Percentiles rank a stretch among this genome's conserved stretches.
phyloP scores from a whole-genome alignment of 2,329 filamentous ascomycete species.

The Xylariaceae sp. region DNA sequence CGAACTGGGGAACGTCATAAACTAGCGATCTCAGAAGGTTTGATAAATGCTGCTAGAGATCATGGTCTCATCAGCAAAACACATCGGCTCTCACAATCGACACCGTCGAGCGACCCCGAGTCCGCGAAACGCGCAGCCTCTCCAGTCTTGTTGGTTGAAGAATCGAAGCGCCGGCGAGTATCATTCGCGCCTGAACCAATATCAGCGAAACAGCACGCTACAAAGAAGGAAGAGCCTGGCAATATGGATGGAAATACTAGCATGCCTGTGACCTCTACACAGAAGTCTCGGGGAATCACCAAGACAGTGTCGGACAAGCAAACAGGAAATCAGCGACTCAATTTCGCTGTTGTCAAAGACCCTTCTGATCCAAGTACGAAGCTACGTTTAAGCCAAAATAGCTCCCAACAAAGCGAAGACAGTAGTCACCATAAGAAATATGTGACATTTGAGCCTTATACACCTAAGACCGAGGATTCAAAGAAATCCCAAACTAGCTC shows the following conservation, averaged over 20 bases:
- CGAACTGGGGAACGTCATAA: conserved; percentile 31
- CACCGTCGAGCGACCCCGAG: conserved; percentile 3
- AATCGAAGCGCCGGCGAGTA: conserved; percentile 25
- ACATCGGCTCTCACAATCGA: conserved; percentile 15
- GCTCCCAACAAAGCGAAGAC: conserved; percentile 46
- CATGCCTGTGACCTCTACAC: conserved; percentile 1
- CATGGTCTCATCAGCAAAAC: conserved; percentile 33
- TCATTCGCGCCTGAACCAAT: conserved; percentile 13
- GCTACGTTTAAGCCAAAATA: conserved; percentile 59
- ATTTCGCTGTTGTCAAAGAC: conserved; percentile 75
- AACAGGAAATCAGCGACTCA: conserved; percentile 39
- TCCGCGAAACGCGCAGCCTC: conserved; percentile 18
- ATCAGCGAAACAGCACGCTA: neutral
- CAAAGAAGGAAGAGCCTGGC: neutral
- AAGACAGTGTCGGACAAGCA: conserved; percentile 16
- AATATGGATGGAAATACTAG: conserved; percentile 1
- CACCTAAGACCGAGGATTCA: conserved; percentile 7
- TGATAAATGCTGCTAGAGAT: conserved; percentile 38
- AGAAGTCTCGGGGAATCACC: neutral
- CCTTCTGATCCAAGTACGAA: conserved; percentile 60
- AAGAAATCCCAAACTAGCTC: conserved; percentile 3
- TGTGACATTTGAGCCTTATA: conserved; percentile 29
- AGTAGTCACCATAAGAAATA: conserved; percentile 29
- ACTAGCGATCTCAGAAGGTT: conserved; percentile 32
- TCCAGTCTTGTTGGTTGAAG: conserved; percentile 9